Evolutionary conservation across 2,329 filamentous ascomycete genomes (phyloP).

Genomic region (Fusarium abutilonis): DNA sequence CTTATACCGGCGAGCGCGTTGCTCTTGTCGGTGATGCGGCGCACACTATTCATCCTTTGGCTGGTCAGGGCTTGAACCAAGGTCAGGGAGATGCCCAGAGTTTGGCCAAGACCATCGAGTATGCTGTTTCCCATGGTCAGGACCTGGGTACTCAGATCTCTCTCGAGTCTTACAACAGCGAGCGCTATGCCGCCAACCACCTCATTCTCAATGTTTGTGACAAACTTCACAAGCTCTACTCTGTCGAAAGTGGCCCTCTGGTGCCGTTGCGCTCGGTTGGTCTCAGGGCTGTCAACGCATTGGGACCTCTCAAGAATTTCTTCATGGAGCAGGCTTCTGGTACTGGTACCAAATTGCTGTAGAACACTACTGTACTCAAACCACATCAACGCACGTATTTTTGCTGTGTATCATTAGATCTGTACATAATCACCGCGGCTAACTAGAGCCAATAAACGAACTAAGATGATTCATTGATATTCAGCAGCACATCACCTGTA

Average conservation of each 20-base stretch:
- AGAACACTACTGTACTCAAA: not conserved
- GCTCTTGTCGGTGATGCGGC: constrained; percentile 94
- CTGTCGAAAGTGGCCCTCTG: constrained; percentile 79
- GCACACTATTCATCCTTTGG: constrained; percentile 93
- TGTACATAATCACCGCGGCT: constrained; percentile 21
- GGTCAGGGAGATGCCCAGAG: constrained; percentile 89
- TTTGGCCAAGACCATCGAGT: constrained; percentile 77
- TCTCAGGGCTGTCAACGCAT: constrained; percentile 76
- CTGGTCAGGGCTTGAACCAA: constrained; percentile 93
- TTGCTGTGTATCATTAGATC: constrained; percentile 33
- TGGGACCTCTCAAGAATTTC: constrained; percentile 81
- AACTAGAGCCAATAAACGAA: constrained; percentile 27
- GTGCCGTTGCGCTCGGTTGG: constrained; percentile 83
- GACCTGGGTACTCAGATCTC: constrained; percentile 84
- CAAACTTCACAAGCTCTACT: constrained; percentile 92
- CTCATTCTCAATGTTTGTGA: constrained; percentile 82
- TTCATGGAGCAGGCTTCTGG: constrained; percentile 81
- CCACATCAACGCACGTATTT: constrained; percentile 9
- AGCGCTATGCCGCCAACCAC: constrained; percentile 85
- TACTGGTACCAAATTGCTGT: constrained; percentile 59
- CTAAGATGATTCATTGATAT: constrained; percentile 42
- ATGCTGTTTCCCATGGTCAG: constrained; percentile 82
- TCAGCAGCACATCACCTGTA: constrained; percentile 40
- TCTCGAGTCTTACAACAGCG: constrained; percentile 81
- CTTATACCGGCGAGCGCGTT: constrained; percentile 89